phyloP scores from a whole-genome alignment of 192 early-diverging fungal species.

The Coemansia sp. region DNA sequence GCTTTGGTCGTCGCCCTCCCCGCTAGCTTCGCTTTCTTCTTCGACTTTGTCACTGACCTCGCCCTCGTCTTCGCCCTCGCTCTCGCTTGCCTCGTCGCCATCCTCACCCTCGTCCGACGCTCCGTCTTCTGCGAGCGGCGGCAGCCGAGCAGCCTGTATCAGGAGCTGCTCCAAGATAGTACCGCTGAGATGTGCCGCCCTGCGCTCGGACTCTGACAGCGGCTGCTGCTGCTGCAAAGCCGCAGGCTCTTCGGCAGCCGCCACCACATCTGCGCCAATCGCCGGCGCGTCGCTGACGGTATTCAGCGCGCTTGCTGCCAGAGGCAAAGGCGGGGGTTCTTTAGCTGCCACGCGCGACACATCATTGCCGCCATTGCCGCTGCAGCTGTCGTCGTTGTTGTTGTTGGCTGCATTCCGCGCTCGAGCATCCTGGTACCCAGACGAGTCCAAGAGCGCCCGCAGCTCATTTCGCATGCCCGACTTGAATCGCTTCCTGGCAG shows the following conservation, averaged over 20 bases:
- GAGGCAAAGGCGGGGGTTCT: background rate
- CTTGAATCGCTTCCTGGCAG: background rate
- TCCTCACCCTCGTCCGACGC: background rate
- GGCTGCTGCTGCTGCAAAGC: background rate
- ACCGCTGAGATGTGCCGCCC: constrained; percentile 18
- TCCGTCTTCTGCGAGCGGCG: constrained; percentile 8
- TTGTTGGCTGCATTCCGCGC: background rate
- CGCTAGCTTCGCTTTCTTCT: background rate
- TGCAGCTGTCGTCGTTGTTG: background rate
- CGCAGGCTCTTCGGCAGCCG: background rate
- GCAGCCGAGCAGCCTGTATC: constrained; percentile 35
- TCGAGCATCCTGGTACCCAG: constrained; percentile 13
- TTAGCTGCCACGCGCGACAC: background rate
- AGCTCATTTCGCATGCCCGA: constrained; percentile 18
- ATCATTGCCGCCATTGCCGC: background rate
- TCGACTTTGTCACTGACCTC: background rate
- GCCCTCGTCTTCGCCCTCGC: background rate
- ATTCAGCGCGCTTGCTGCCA: background rate
- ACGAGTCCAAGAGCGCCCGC: constrained; percentile 9
- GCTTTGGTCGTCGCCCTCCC: background rate
- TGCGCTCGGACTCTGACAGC: constrained; percentile 21
- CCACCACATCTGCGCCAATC: background rate
- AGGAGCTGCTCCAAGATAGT: constrained; percentile 45
- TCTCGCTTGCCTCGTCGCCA: background rate
- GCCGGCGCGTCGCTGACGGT: background rate